Evolutionary conservation across 2,329 filamentous ascomycete species (phyloP), one percentile per base, ranked within the genome.

Genomic region (Massarina eburnea): DNA sequence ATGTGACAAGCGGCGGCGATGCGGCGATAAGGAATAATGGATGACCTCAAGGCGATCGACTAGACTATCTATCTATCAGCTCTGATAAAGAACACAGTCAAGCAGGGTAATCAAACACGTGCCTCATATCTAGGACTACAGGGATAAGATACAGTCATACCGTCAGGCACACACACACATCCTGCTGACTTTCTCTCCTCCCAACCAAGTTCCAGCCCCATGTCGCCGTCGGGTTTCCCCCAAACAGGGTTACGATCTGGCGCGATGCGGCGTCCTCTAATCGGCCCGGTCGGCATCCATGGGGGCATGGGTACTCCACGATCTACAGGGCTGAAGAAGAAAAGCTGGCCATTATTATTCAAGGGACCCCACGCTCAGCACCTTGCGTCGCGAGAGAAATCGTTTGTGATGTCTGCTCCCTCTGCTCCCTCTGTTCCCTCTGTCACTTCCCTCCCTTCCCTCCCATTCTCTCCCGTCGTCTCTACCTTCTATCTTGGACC

Each of bases 281-380:
- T 57, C 51, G 57, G 57, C 41, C 43, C 12, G 12, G 26, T 32
- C 44, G 46, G 33, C 21, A 14, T 30, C 5, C 12, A 5, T 30
- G 7, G 24, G 27, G 27, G 27, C 12, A 4, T 14, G n/a, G n/a
- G n/a, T n/a, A n/a, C 41, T 48, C 48, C 48, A 41, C 50, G 41
- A 49, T 52, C 18, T 30, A 32, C 52, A 54, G 48, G 48, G 43
- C 49, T 51, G 51, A 41, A 43, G 35, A 39, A 32, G 29, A 15
- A 14, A 6, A 14, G 12, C n/a, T n/a, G n/a, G n/a, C n/a, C n/a
- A n/a, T n/a, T n/a, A n/a, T n/a, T n/a, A n/a, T 26, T 26, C 24
- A 26, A 26, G 24, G 24, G 24, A n/a, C n/a, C n/a, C n/a, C n/a
- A n/a, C n/a, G n/a, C n/a, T n/a, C n/a, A n/a, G n/a, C n/a, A n/a